Evolutionary conservation across 2,329 filamentous ascomycete genomes (phyloP), one percentile per base, ranked within the genome.

Genomic region (Colletotrichum trifolii): DNA sequence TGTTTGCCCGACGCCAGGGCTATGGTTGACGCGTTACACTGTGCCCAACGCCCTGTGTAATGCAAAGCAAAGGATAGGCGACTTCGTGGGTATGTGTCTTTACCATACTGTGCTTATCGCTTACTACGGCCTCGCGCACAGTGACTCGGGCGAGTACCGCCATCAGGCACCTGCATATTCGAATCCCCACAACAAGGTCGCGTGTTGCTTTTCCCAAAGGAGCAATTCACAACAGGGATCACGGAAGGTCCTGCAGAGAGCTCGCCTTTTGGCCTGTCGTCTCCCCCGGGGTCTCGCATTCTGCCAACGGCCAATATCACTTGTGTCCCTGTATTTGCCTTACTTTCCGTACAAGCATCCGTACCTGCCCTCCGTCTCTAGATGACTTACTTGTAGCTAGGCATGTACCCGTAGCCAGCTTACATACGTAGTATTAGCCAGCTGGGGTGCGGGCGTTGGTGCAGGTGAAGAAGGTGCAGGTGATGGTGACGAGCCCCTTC

Each of bases 191-290:
- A 48, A 48, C 38, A 59, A 39, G 35, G 57, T 65, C 58, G 62
- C 58, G 62, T 65, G 62, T 40, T 56, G 47, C 46, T 48, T 54
- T 62, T 55, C 58, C 62, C 15, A 52, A 39, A 25, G 43, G 58
- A 50, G 47, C n/a, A n/a, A 17, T 15, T 52, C 50, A 34, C 45
- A 40, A 50, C 52, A 62, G 40, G 62, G 62, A 52, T 65, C n/a
- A 40, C 12, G 33, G 39, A 43, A 52, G 17, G 15, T n/a, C 54
- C 38, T 63, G 10, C 38, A 25, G 25, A 25, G 4, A 25, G 25
- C 52, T 56, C 47, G 60, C 39, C 52, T 63, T 56, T 36, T 64
- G 49, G 56, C 56, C 39, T 65, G 50, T 61, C 39, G 60, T 45
- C 49, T 49, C 25, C 25, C 25, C 25, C 25, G 25, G 10, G 33